Evolutionary conservation across 495 filamentous ascomycete genomes (phyloP), one percentile per base, ranked within the genome.

Genomic region (Apiosordaria backusii): DNA sequence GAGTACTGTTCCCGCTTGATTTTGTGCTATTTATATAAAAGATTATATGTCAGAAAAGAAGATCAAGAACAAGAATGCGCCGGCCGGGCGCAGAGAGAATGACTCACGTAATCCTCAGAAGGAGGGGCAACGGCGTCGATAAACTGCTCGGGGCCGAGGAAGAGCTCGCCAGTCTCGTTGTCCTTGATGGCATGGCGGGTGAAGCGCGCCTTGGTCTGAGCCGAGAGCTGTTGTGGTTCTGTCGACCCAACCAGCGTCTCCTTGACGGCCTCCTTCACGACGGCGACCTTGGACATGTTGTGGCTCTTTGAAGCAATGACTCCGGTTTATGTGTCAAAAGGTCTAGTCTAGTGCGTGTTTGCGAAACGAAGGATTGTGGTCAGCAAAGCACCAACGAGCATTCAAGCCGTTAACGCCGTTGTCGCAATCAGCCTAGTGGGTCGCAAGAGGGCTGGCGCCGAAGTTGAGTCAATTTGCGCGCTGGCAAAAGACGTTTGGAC

Each of bases 1-100:
- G 87, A 88, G 77, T 97, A 99, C 75, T 97, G 93, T 71, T 93
- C 89, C 65, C 95, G 89, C 78, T 92, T 90, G 81, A 98, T 97
- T 79, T 99, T 99, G 82, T 97, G 94, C 93, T 97, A 69, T 67
- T 65, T 40, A 45, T 29, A 35, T 19, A n/a, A 16, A 52, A 62
- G 66, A 54, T 27, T 16, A 18, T 4, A 16, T 4, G 66, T 77
- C 68, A 78, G 70, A 62, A 9, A 68, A 65, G 6, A 18, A 64
- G 16, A 40, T 60, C 18, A 62, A 52, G 15, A 57, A 29, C 7
- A 15, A 45, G 2, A 45, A 13, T 45, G 35, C 35, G 35, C 35
- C 35, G 13, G 52, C 35, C 27, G 50, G 25, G 55, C 70, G 71
- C 58, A 70, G 68, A 66, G 53, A 63, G 66, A n/a, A n/a, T n/a